These are phyloP conservation scores for Juncus effusus DNA, from an alignment of 176 grass and related monocot species.

Conservation along the genomic window DNA sequence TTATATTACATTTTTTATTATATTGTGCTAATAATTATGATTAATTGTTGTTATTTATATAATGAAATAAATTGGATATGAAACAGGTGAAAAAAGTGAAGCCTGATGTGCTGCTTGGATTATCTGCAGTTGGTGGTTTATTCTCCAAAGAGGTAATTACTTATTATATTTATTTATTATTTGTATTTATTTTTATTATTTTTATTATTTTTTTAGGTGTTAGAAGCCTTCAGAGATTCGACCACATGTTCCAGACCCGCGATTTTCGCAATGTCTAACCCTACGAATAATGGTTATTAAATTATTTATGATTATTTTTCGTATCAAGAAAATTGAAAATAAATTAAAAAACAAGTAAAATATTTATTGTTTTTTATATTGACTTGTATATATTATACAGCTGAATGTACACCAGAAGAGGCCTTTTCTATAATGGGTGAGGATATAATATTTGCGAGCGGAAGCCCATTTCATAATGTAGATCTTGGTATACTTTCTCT, in stretches of 20 bases:
- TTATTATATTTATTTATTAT: conserved; percentile 12
- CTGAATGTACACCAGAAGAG: conserved; percentile 91
- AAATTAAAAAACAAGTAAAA: background rate
- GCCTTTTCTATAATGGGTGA: conserved; percentile 87
- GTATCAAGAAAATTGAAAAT: conserved; percentile 23
- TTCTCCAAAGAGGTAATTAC: conserved; percentile 80
- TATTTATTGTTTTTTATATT: conserved; percentile 29
- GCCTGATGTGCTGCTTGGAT: conserved; percentile 94
- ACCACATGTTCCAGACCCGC: conserved; percentile 71
- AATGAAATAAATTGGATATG: conserved; percentile 20
- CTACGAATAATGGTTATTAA: conserved; percentile 83
- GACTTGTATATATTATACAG: conserved; percentile 38
- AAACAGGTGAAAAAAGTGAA: conserved; percentile 93
- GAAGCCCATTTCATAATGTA: conserved; percentile 85
- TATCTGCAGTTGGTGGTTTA: conserved; percentile 97
- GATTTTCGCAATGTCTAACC: conserved; percentile 98
- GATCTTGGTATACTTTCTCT: conserved; percentile 63
- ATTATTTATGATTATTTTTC: conserved; percentile 15
- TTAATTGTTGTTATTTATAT: background rate
- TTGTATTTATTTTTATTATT: background rate
- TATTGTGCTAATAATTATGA: conserved; percentile 4
- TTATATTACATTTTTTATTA: conserved; percentile 23
- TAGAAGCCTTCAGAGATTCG: conserved; percentile 88
- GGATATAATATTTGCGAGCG: conserved; percentile 80
- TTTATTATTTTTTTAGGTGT: conserved; percentile 47